A percentile compares a stretch with the other conserved stretches of the same genome.
Conservation (phyloP, 768 basidiomycete genomes). For the Phylloporus sp. region DNA sequence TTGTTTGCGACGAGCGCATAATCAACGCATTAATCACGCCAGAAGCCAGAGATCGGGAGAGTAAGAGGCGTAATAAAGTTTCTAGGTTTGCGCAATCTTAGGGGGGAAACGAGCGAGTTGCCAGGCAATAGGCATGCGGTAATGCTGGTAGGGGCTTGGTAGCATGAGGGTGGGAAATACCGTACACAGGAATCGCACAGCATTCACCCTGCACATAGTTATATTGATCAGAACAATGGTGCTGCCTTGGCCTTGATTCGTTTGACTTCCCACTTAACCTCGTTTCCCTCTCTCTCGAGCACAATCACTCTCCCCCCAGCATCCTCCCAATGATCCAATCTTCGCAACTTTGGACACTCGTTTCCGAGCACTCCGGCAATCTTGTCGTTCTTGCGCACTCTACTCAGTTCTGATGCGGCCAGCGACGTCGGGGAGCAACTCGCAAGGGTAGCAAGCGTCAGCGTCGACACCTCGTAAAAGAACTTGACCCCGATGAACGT, state of each 20-base stretch:
- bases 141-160: no score
- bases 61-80: no score
- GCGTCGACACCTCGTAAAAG: conserved; percentile 57
- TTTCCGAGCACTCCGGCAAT: conserved; percentile 57
- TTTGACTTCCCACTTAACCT: conserved; percentile 52
- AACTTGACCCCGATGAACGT: conserved; percentile 61
- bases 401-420: conserved; percentile 55
- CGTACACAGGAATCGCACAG: no score
- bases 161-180: no score
- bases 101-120: no score
- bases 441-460: conserved; percentile 20
- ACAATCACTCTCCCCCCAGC: conserved; percentile 47
- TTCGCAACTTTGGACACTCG: conserved; percentile 57
- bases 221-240: no score
- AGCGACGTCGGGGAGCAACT: conserved; percentile 21
- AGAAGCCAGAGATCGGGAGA: no score
- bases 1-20: no score
- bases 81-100: no score
- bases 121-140: no score
- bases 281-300: conserved; percentile 40
- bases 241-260: conserved; percentile 38
- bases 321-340: conserved; percentile 68
- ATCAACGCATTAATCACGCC: no score
- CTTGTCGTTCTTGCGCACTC: conserved; percentile 66
- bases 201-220: no score